A percentile compares a stretch with the other conserved stretches of the same genome.
These are phyloP conservation scores for Dictyostelium citrinum DNA, from an alignment of 78 protist genomes.

Conservation along the genomic window DNA sequence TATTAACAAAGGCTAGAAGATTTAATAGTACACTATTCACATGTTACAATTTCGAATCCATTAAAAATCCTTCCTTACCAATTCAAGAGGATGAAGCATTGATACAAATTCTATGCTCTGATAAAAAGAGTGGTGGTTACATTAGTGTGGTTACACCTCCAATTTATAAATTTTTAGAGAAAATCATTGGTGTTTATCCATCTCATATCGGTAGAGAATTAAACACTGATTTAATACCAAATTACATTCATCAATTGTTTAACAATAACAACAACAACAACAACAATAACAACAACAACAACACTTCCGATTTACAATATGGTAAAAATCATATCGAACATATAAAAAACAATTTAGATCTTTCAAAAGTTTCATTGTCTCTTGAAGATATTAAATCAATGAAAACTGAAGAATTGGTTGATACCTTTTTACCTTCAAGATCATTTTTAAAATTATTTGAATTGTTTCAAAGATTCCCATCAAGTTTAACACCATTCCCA, in stretches of 20 bases:
- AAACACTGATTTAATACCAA: neutral
- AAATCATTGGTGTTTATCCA: neutral
- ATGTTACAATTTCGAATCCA: neutral
- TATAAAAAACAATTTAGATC: neutral
- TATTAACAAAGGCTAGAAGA: neutral
- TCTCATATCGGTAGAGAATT: neutral
- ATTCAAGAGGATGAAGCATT: neutral
- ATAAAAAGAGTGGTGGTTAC: neutral
- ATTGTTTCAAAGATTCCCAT: neutral
- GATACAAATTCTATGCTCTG: neutral
- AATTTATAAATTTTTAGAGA: neutral
- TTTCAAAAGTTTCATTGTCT: neutral
- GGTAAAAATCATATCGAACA: neutral
- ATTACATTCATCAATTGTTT: neutral
- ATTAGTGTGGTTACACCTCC: constrained; percentile 21
- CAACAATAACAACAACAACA: too few relatives aligned
- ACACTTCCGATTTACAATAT: neutral
- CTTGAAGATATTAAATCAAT: neutral
- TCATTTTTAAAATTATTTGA: constrained; percentile 30
- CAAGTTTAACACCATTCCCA: neutral
- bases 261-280: too few relatives aligned
- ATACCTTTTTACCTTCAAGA: neutral
- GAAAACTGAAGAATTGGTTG: neutral
- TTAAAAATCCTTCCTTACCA: neutral
- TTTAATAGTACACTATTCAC: neutral